Percentiles rank a stretch among this genome's conserved stretches.
Conservation (phyloP, 805 yeast species). For the Yamadazyma ubonensis region DNA sequence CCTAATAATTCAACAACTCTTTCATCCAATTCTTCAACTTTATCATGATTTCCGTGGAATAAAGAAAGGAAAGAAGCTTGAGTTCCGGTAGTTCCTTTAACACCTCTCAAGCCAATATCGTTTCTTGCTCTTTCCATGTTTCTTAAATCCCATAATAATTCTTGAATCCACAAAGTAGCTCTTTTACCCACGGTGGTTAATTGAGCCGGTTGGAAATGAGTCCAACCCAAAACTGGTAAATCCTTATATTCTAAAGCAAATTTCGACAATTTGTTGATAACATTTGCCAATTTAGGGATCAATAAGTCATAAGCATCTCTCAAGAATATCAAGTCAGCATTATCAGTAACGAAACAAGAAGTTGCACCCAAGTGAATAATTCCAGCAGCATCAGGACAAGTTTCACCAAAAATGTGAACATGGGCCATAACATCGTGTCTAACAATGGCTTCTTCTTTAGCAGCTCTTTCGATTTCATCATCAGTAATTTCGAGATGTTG, state of each 20-base stretch:
- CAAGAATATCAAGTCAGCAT: constrained; percentile 94
- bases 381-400: constrained; percentile 95
- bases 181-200: constrained; percentile 98
- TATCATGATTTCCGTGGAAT: constrained; percentile 95
- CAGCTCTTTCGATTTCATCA: constrained; percentile 86
- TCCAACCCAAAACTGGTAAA: constrained; percentile 97
- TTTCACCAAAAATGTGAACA: constrained; percentile 90
- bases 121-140: constrained; percentile 94
- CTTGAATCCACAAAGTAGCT: constrained; percentile 97
- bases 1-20: constrained; percentile 92
- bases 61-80: constrained; percentile 94
- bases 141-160: constrained; percentile 95
- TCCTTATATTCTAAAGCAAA: constrained; percentile 93
- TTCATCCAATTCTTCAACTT: constrained; percentile 89
- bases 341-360: constrained; percentile 95
- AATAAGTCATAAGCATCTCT: constrained; percentile 93
- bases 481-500: constrained; percentile 80
- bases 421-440: constrained; percentile 99
- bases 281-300: constrained; percentile 94
- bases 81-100: constrained; percentile 98
- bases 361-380: constrained; percentile 98
- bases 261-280: constrained; percentile 81
- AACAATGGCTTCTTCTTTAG: constrained; percentile 93
- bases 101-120: constrained; percentile 95
- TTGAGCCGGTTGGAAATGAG: constrained; percentile 99